Evolutionary conservation across 106 monocot genomes (phyloP).

Genomic region (Acorus gramineus): DNA sequence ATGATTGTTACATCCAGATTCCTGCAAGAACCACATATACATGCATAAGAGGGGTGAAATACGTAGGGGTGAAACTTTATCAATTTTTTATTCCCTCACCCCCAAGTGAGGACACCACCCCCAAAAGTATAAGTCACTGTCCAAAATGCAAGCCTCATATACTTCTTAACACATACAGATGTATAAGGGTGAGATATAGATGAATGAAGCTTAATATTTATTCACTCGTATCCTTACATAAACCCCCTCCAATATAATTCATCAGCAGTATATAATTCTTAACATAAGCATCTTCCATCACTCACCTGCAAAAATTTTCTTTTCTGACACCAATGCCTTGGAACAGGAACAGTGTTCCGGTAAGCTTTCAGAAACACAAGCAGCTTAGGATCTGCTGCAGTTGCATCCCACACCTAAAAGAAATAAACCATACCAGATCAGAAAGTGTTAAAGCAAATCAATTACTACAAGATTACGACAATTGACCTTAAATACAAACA

Average conservation of each 20-base stretch:
- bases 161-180: background rate
- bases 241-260: too few relatives aligned
- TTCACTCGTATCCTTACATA: too few relatives aligned
- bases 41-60: conserved; percentile 70
- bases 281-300: background rate
- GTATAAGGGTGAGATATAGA: too few relatives aligned
- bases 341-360: conserved; percentile 94
- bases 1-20: conserved; percentile 48
- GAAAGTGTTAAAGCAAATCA: background rate
- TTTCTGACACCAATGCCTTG: conserved; percentile 98
- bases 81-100: conserved; percentile 57
- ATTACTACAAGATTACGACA: background rate
- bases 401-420: conserved; percentile 93
- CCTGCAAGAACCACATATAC: conserved; percentile 95
- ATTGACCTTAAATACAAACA: background rate
- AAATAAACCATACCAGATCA: background rate
- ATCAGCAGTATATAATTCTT: too few relatives aligned
- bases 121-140: conserved; percentile 14
- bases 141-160: conserved; percentile 10
- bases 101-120: conserved; percentile 11
- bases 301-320: conserved; percentile 95
- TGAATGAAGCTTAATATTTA: too few relatives aligned
- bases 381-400: conserved; percentile 86
- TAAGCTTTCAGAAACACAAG: conserved; percentile 92
- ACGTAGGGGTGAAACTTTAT: conserved; percentile 28